phyloP scores from a whole-genome alignment of 169 alveolate species.

The Plasmodium gonderi region DNA sequence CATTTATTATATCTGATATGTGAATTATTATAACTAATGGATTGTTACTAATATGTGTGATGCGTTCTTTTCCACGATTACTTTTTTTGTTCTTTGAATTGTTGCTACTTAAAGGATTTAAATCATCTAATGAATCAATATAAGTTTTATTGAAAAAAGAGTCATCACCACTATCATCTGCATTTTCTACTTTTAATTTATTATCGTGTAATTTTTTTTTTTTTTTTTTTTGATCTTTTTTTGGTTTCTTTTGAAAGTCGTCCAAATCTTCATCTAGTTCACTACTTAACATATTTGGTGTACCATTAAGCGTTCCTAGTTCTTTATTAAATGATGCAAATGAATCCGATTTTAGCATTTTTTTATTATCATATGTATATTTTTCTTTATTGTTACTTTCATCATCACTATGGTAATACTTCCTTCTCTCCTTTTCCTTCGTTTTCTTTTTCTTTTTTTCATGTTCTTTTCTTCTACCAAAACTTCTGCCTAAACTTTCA shows the following conservation, averaged over 20 bases:
- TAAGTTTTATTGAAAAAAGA: conserved; percentile 7
- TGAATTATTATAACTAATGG: conserved; percentile 31
- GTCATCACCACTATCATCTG: not conserved
- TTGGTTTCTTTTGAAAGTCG: conserved; percentile 2
- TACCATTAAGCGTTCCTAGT: not conserved
- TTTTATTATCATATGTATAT: conserved; percentile 14
- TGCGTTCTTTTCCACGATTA: not conserved
- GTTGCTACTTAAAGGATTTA: not conserved
- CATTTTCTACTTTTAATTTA: not conserved
- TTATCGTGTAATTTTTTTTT: not conserved
- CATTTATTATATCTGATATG: conserved; percentile 60
- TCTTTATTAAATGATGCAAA: conserved; percentile 25
- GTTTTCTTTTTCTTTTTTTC: conserved; percentile 19
- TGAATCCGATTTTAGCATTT: conserved; percentile 4
- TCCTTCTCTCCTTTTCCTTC: conserved; percentile 15
- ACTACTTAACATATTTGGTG: conserved; percentile 1
- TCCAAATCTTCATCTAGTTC: conserved; percentile 22
- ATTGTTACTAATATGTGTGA: not conserved
- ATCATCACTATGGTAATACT: conserved; percentile 14
- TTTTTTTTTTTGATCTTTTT: conserved; percentile 24
- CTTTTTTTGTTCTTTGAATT: not conserved
- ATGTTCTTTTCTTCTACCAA: conserved; percentile 17
- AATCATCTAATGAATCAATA: conserved; percentile 9
- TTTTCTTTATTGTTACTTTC: conserved; percentile 4
- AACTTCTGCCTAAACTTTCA: conserved; percentile 3